Percentiles rank a stretch among this genome's conserved stretches.
These are phyloP conservation scores for Ilex asprella DNA, from an alignment of 257 asterid species.

Conservation along the genomic window DNA sequence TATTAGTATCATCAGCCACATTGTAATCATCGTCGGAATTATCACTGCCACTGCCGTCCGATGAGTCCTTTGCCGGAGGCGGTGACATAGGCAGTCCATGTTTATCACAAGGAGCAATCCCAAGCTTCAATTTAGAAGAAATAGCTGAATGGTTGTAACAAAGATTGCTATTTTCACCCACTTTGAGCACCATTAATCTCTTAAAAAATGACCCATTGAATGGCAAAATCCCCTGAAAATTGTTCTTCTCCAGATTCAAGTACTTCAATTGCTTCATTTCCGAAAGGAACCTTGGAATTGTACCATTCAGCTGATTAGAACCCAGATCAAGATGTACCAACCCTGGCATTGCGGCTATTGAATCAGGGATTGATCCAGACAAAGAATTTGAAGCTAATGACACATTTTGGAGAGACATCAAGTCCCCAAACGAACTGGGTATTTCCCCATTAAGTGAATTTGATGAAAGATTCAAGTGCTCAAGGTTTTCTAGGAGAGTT, in stretches of 20 bases:
- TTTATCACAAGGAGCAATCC: slow-evolving; percentile 76
- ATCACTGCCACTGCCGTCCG: slow-evolving; percentile 33
- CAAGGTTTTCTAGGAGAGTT: slow-evolving; percentile 53
- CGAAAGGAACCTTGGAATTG: slow-evolving; percentile 57
- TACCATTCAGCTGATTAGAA: slow-evolving; percentile 73
- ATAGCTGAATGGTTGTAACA: slow-evolving; percentile 62
- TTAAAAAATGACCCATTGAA: slow-evolving; percentile 67
- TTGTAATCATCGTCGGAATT: slow-evolving; percentile 28
- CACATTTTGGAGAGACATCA: slow-evolving; percentile 42
- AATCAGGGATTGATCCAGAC: slow-evolving; percentile 66
- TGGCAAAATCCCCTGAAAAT: slow-evolving; percentile 75
- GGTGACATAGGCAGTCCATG: slow-evolving; percentile 83
- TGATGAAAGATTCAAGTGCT: slow-evolving; percentile 58
- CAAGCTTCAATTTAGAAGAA: slow-evolving; percentile 73
- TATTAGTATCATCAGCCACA: slow-evolving; percentile 19
- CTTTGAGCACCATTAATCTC: slow-evolving; percentile 49
- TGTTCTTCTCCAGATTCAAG: slow-evolving; percentile 67
- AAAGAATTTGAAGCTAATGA: slow-evolving; percentile 61
- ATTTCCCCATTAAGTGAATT: slow-evolving; percentile 65
- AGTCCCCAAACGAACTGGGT: slow-evolving; percentile 68
- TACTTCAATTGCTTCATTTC: slow-evolving; percentile 63
- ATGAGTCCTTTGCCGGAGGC: slow-evolving; percentile 63
- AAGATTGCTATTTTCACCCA: slow-evolving; percentile 68
- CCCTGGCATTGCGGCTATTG: slow-evolving; percentile 51
- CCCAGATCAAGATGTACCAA: slow-evolving; percentile 76